phyloP scores from a whole-genome alignment of 2,329 filamentous ascomycete species.

The Chalara sp. region DNA sequence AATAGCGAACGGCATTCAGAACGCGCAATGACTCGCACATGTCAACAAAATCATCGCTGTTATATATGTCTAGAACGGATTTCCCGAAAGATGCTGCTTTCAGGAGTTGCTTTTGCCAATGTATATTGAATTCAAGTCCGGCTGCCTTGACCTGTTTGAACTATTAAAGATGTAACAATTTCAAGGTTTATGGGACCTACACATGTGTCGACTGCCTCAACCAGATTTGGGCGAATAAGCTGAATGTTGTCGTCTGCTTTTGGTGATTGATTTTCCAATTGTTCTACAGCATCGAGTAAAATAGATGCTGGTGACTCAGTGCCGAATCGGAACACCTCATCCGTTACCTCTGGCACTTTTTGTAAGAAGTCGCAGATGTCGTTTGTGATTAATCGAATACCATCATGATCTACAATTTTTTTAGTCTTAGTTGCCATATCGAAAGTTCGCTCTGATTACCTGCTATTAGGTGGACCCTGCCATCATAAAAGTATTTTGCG shows the following conservation, averaged over 20 bases:
- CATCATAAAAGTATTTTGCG: slow-evolving; percentile 80
- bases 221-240: slow-evolving; percentile 78
- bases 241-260: slow-evolving; percentile 98
- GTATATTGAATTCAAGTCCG: slow-evolving; percentile 80
- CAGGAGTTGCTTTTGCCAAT: slow-evolving; percentile 94
- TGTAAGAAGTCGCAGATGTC: slow-evolving; percentile 98
- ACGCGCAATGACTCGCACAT: slow-evolving; percentile 94
- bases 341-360: slow-evolving; percentile 77
- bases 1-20: slow-evolving; percentile 85
- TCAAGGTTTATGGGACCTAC: slow-evolving; percentile 26
- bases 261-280: slow-evolving; percentile 87
- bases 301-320: slow-evolving; percentile 87
- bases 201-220: slow-evolving; percentile 89
- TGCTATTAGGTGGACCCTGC: slow-evolving; percentile 79
- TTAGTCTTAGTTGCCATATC: not conserved
- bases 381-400: slow-evolving; percentile 84
- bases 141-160: slow-evolving; percentile 62
- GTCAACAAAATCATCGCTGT: slow-evolving; percentile 96
- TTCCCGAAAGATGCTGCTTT: slow-evolving; percentile 97
- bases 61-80: slow-evolving; percentile 93
- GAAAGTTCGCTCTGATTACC: slow-evolving; percentile 41
- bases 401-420: slow-evolving; percentile 56
- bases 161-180: slow-evolving; percentile 9
- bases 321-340: slow-evolving; percentile 83
- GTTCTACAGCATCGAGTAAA: slow-evolving; percentile 84